phyloP scores from a whole-genome alignment of 495 filamentous ascomycete genomes.

The Endocarpon pusillum region DNA sequence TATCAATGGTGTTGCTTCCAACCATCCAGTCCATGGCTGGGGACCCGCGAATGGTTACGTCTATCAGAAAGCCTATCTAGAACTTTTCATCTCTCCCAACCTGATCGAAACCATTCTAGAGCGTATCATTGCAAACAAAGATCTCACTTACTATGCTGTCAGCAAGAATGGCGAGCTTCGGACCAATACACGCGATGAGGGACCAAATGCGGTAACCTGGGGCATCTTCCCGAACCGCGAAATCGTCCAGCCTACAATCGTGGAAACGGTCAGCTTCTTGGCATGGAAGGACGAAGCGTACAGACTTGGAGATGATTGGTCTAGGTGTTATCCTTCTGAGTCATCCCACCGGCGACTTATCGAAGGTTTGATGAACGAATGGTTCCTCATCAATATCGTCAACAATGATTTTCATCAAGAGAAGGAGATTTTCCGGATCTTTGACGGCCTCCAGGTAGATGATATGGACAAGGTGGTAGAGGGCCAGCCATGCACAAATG shows the following conservation, averaged over 20 bases:
- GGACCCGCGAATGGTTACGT: constrained; percentile 90
- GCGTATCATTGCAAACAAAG: constrained; percentile 59
- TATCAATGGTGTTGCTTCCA: constrained; percentile 81
- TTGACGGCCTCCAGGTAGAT: constrained; percentile 57
- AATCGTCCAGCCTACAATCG: constrained; percentile 98
- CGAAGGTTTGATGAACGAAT: constrained; percentile 66
- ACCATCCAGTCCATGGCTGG: constrained; percentile 79
- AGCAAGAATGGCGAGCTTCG: constrained; percentile 61
- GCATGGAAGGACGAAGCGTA: constrained; percentile 99
- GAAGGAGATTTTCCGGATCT: constrained; percentile 63
- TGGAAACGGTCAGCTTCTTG: constrained; percentile 92
- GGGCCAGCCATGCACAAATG: too few species aligned
- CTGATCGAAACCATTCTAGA: constrained; percentile 61
- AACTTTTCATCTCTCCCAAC: constrained; percentile 69
- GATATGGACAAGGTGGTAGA: constrained; percentile 35
- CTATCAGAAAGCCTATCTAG: constrained; percentile 96
- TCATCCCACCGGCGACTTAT: constrained; percentile 75
- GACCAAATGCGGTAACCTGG: constrained; percentile 96
- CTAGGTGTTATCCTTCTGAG: constrained; percentile 62
- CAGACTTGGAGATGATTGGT: constrained; percentile 83
- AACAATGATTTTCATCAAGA: constrained; percentile 88
- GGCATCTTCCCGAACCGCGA: constrained; percentile 98
- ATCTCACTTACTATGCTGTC: constrained; percentile 86
- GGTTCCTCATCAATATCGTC: constrained; percentile 93
- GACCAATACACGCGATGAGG: constrained; percentile 70